Percentiles rank a stretch among this genome's conserved stretches.
Conservation (phyloP, 2,329 filamentous ascomycete genomes). For the Teratosphaeria zuluensis region DNA sequence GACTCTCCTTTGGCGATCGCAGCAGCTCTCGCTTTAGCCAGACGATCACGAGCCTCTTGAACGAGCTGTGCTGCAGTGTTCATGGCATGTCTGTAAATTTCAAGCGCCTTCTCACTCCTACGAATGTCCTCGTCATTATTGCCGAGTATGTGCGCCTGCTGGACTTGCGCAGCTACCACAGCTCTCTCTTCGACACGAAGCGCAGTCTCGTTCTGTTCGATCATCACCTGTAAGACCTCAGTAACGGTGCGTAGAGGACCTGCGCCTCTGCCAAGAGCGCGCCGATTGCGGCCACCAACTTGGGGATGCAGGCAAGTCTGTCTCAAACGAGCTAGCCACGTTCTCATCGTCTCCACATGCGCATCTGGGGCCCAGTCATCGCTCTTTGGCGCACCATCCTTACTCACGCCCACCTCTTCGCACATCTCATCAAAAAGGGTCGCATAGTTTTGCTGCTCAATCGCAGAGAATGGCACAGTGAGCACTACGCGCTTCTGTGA, state of each 20-base stretch:
- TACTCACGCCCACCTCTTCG: conserved; percentile 55
- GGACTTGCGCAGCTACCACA: conserved; percentile 56
- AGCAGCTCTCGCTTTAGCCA: conserved; percentile 32
- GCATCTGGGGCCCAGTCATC: conserved; percentile 58
- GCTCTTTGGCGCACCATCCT: conserved; percentile 51
- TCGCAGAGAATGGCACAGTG: conserved; percentile 76
- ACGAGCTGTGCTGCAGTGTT: conserved; percentile 42
- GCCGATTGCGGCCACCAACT: conserved; percentile 58
- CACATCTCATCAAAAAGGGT: conserved; percentile 68
- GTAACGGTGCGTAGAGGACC: conserved; percentile 67
- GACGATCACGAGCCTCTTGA: conserved; percentile 52
- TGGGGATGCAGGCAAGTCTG: conserved; percentile 82
- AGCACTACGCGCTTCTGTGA: conserved; percentile 79
- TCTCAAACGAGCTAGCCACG: conserved; percentile 66
- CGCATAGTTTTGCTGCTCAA: conserved; percentile 85
- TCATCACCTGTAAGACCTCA: conserved; percentile 84
- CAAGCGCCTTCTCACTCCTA: conserved; percentile 54
- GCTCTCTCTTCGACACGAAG: conserved; percentile 61
- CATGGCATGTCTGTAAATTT: conserved; percentile 53
- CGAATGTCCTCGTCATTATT: conserved; percentile 51
- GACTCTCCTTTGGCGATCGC: conserved; percentile 6
- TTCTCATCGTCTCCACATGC: conserved; percentile 62
- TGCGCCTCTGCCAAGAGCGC: conserved; percentile 49
- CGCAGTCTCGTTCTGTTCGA: conserved; percentile 65
- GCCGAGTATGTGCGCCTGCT: conserved; percentile 67